Evolutionary conservation across 139 green algal genomes (phyloP), one percentile per base, ranked within the genome.

Genomic region (Chloropicon primus): DNA sequence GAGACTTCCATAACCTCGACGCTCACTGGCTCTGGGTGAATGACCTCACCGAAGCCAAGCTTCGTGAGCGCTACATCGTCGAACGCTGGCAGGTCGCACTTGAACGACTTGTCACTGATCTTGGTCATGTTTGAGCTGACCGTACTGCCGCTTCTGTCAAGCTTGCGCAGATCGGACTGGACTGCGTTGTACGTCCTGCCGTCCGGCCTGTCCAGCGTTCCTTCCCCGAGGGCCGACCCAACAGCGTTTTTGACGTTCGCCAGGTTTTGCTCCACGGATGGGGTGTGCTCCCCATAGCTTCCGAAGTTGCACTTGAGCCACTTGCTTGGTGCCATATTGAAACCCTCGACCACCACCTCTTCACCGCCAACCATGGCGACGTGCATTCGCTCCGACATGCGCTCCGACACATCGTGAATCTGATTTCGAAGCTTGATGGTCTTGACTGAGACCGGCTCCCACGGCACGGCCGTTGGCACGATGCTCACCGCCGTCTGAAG

Each of bases 221-320:
- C 41, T 62, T 62, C 10, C 10, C 41, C 41, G 17, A 62, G 10
- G 17, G 41, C 5, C 10, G 41, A 62, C 5, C 41, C 41, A 17
- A 17, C 10, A 62, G 41, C 5, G 41, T 62, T 62, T n/a, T n/a
- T n/a, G n/a, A n/a, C n/a, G 41, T 17, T 62, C 17, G 41, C 41
- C 5, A 5, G 5, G 17, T 62, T 17, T 17, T 62, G 41, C 41
- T 62, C 41, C 41, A n/a, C 41, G 5, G 41, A 62, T 17, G 41
- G 10, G 41, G 5, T 17, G 17, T 62, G 17, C 10, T 62, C 41
- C 41, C 41, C 10, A 17, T 62, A 62, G 17, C 41, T 62, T 62
- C 72, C 77, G 73, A 81, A 77, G 73, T 53, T 0, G 79, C 79
- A 82, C 21, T 77, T 80, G 74, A 79, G 73, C 28, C 29, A 82